Percentiles rank a stretch among this genome's conserved stretches.
Conservation (phyloP, 306 rosid species). For the Malus sieversii region DNA sequence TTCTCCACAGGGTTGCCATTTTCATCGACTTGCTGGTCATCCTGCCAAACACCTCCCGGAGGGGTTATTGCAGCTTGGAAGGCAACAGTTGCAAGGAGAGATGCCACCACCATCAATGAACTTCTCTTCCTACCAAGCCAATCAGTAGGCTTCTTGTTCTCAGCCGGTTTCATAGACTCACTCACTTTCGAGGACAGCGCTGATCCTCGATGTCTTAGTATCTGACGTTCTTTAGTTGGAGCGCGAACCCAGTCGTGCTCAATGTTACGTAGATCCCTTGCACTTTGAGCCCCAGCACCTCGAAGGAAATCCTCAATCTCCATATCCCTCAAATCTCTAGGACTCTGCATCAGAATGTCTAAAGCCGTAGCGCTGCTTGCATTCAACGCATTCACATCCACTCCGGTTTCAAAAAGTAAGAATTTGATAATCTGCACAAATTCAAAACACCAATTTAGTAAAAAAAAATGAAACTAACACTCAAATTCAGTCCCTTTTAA, state of each 20-base stretch:
- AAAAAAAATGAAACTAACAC: neutral
- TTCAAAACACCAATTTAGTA: neutral
- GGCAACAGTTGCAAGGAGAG: constrained; percentile 25
- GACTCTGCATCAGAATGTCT: constrained; percentile 24
- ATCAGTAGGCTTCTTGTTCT: neutral
- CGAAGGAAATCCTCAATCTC: constrained; percentile 16
- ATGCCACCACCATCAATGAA: constrained; percentile 26
- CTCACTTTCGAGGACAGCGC: neutral
- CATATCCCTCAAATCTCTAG: constrained; percentile 17
- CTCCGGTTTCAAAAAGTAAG: neutral
- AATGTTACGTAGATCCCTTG: constrained; percentile 9
- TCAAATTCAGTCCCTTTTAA: neutral
- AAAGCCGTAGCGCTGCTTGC: constrained; percentile 17
- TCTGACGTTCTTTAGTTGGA: neutral
- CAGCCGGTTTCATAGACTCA: neutral
- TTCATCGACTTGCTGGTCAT: neutral
- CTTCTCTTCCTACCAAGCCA: constrained; percentile 24
- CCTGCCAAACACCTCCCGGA: constrained; percentile 35
- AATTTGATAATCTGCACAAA: constrained; percentile 18
- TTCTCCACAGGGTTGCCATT: constrained; percentile 1
- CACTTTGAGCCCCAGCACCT: constrained; percentile 4
- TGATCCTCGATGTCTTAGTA: neutral
- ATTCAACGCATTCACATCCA: constrained; percentile 19
- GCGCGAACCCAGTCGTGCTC: neutral
- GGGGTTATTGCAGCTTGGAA: constrained; percentile 29